These are phyloP conservation scores for Neurospora sp. DNA, from an alignment of 2,329 filamentous ascomycete species.

Conservation along the genomic window DNA sequence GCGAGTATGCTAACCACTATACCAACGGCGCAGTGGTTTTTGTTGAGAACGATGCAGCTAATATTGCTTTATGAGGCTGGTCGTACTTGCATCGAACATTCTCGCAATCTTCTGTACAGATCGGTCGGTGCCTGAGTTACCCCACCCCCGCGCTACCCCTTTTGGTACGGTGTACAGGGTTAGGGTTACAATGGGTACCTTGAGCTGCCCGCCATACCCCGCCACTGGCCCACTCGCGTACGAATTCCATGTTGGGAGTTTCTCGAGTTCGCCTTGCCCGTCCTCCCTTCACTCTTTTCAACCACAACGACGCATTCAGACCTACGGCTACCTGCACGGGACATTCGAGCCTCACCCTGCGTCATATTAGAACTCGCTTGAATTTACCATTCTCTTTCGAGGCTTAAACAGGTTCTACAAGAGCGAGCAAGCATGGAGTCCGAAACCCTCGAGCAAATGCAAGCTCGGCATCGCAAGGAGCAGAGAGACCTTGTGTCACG, in stretches of 20 bases:
- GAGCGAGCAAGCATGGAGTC: constrained; percentile 8
- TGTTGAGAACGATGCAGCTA: not conserved
- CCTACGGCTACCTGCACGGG: not conserved
- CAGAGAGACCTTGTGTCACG: constrained; percentile 74
- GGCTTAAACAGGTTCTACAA: not conserved
- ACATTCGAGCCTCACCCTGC: not conserved
- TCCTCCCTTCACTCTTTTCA: not conserved
- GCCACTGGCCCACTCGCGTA: not conserved
- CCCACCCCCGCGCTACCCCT: not conserved
- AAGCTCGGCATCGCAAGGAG: constrained; percentile 77
- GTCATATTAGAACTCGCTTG: not conserved
- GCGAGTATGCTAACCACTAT: not conserved
- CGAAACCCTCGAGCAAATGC: constrained; percentile 63
- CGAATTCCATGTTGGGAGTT: not conserved
- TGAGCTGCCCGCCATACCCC: not conserved
- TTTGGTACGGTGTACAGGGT: not conserved
- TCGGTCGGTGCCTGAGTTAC: not conserved
- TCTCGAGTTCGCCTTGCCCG: not conserved
- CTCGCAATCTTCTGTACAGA: not conserved
- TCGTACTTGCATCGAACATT: not conserved
- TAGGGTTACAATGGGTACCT: not conserved
- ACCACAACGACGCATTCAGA: not conserved
- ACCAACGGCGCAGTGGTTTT: not conserved
- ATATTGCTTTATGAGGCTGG: not conserved
- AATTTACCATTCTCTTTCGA: not conserved